phyloP scores from a whole-genome alignment of 371 early-diverging fungal species.

The Mortierella sp. region DNA sequence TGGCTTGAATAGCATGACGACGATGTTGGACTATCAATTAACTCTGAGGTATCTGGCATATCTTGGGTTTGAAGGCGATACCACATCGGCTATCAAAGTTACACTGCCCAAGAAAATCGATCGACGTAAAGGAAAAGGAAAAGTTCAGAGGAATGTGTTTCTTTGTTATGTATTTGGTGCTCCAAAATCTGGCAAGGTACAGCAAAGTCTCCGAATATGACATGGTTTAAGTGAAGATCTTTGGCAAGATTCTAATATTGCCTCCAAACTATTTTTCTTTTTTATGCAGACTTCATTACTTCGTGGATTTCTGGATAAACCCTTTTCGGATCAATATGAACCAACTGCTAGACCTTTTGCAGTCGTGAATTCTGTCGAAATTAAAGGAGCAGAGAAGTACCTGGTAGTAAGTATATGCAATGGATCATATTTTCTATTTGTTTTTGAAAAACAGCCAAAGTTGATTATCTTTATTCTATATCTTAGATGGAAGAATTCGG shows the following conservation, averaged over 20 bases:
- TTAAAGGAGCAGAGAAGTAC: slow-evolving; percentile 93
- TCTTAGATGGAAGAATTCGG: slow-evolving; percentile 92
- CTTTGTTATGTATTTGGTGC: slow-evolving; percentile 96
- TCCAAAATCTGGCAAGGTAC: slow-evolving; percentile 92
- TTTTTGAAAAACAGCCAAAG: neutral
- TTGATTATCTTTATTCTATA: neutral
- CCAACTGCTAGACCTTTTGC: slow-evolving; percentile 83
- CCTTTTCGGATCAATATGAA: slow-evolving; percentile 78
- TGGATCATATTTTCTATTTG: neutral
- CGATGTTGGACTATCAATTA: slow-evolving; percentile 87
- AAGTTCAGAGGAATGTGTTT: slow-evolving; percentile 89
- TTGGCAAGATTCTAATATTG: neutral
- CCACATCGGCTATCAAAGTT: slow-evolving; percentile 78
- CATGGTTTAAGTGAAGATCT: neutral
- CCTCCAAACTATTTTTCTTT: neutral
- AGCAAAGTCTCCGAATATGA: neutral
- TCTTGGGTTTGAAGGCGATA: slow-evolving; percentile 92
- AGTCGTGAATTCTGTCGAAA: slow-evolving; percentile 95
- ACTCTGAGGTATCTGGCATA: slow-evolving; percentile 95
- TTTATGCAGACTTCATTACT: slow-evolving; percentile 79
- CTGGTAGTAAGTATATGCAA: slow-evolving; percentile 75
- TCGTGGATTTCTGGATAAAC: slow-evolving; percentile 86
- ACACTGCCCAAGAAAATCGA: slow-evolving; percentile 74
- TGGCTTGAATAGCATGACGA: slow-evolving; percentile 85
- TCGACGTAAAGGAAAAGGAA: slow-evolving; percentile 87